phyloP scores from a whole-genome alignment of 73 alveolate species.

The Halteria grandinella region DNA sequence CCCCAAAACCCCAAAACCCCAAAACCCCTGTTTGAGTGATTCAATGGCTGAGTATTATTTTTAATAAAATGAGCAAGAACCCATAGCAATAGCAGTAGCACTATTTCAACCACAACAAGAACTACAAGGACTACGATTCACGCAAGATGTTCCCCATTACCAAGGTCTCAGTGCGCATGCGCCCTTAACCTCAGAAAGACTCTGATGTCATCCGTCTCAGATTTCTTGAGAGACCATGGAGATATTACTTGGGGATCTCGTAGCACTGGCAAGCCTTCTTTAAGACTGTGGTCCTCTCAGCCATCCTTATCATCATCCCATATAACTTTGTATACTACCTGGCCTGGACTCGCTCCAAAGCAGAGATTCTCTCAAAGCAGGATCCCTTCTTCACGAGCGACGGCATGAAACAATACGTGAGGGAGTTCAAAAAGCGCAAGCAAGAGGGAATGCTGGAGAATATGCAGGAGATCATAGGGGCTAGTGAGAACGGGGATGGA shows the following conservation, averaged over 20 bases:
- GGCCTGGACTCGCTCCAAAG: slow-evolving; percentile 14
- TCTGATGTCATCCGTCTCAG: slow-evolving; percentile 29
- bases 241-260: slow-evolving; percentile 7
- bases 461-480: not conserved
- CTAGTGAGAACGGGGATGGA: too few species aligned
- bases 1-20: too few species aligned
- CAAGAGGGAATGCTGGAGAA: not conserved
- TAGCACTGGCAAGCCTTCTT: slow-evolving; percentile 44
- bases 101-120: too few species aligned
- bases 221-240: slow-evolving; percentile 43
- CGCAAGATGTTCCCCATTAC: slow-evolving; percentile 12
- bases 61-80: too few species aligned
- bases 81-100: too few species aligned
- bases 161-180: not conserved
- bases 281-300: slow-evolving; percentile 22
- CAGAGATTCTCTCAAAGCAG: slow-evolving; percentile 28
- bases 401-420: not conserved
- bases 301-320: slow-evolving; percentile 16
- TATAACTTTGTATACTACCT: slow-evolving; percentile 22
- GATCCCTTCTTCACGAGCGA: slow-evolving; percentile 36
- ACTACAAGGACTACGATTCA: slow-evolving; percentile 2
- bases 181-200: not conserved
- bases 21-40: too few species aligned
- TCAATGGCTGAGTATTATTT: too few species aligned
- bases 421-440: slow-evolving; percentile 31